These are phyloP conservation scores for Corymbia calophylla DNA, from an alignment of 441 rosid genomes.

Conservation along the genomic window DNA sequence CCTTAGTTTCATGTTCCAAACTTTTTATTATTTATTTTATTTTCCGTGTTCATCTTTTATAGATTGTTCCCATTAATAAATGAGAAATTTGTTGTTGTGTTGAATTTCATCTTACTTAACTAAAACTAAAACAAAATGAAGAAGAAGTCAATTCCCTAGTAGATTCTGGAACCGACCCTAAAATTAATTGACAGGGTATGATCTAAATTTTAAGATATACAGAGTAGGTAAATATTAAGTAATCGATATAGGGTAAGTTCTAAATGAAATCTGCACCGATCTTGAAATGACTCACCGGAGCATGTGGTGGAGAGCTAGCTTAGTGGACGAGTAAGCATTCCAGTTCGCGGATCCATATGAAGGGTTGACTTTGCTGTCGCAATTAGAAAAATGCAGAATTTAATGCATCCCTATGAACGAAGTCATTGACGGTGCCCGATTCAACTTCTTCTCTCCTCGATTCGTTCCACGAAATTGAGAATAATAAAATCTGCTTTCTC, in stretches of 20 bases:
- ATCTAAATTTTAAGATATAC: accelerated
- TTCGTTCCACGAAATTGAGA: neutral
- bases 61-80: too few species aligned
- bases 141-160: too few species aligned
- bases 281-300: neutral
- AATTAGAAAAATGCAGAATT: neutral
- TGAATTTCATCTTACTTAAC: too few species aligned
- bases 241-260: neutral
- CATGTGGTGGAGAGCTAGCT: neutral
- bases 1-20: accelerated
- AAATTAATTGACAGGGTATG: accelerated
- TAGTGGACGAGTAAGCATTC: neutral
- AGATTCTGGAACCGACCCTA: accelerated
- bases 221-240: too few species aligned
- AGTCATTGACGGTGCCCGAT: neutral
- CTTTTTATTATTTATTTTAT: too few species aligned
- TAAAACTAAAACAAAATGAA: too few species aligned
- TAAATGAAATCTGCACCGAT: accelerated
- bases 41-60: too few species aligned
- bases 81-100: too few species aligned
- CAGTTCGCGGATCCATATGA: neutral
- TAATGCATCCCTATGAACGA: neutral
- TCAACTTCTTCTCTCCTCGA: neutral
- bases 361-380: neutral
- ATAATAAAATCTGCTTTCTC: neutral